Percentiles rank a stretch among this genome's conserved stretches.
Conservation (phyloP, 768 basidiomycete species). For the Mycena galericulata region DNA sequence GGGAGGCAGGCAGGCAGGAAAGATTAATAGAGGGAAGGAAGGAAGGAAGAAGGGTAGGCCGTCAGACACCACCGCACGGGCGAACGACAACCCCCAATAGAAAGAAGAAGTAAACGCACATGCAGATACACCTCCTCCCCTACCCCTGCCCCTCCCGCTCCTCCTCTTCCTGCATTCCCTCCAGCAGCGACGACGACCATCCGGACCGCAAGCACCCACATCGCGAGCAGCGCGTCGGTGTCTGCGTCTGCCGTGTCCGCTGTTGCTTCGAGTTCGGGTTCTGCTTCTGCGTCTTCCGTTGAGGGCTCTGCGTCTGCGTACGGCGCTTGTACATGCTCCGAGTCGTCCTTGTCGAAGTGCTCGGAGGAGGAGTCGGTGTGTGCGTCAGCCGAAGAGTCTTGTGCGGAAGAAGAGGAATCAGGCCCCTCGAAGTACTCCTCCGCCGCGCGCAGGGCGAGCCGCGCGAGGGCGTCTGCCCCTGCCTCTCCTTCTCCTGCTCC, state of each 20-base stretch:
- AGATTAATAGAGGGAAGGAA: not conserved
- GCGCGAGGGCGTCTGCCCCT: constrained; percentile 6
- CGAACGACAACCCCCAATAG: too few species aligned
- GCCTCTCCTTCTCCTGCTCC: not conserved
- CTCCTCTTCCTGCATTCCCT: too few species aligned
- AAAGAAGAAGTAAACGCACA: too few species aligned
- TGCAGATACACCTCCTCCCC: constrained; percentile 27
- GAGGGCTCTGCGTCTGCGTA: too few species aligned
- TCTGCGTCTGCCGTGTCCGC: not conserved
- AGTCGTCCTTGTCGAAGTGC: too few species aligned
- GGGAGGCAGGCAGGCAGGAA: not conserved
- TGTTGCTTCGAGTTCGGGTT: too few species aligned
- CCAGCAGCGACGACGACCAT: not conserved
- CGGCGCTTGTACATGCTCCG: too few species aligned
- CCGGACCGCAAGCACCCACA: constrained; percentile 27
- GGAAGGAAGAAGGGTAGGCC: not conserved
- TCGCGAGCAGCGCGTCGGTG: constrained; percentile 27
- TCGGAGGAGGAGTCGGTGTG: too few species aligned
- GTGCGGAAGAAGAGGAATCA: not conserved
- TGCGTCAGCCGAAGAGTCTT: not conserved
- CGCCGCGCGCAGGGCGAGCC: constrained; percentile 15
- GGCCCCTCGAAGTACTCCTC: constrained; percentile 30
- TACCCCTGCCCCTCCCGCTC: not conserved
- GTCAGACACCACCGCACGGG: too few species aligned
- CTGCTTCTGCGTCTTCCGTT: too few species aligned